Base-by-base conservation (phyloP, 331 rosid genomes). In the Spiraea crenata region DNA sequence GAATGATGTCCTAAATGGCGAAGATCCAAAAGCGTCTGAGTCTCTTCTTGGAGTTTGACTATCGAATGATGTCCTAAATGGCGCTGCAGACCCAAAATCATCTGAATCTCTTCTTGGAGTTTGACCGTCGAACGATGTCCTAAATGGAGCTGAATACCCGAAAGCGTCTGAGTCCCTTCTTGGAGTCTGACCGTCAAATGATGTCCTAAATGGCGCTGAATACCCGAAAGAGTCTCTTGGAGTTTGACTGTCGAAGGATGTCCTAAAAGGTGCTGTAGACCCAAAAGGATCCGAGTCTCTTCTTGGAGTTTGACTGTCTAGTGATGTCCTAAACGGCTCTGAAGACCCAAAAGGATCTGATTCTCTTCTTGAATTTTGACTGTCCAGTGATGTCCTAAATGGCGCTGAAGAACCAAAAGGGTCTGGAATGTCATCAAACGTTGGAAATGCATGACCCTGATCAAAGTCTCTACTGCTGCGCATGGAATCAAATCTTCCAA, bases 371-470 rank as follows among this genome's bases (percentile, higher is more conserved):
- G 92, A 85, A 56, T 89, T 87, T 81, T 87, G 92, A 82, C 73
- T 77, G 37, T 91, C 98, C n/a, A 90, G 71, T 60, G 93, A 87
- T 12, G 92, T 76, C 82, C 73, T 86, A 78, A 85, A 95, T 6
- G 96, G 93, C 69, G 82, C 96, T 5, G 88, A 63, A 5, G 96
- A 82, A 63, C 96, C 99, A 66, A 95, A 95, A 60, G 95, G 93
- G 73, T 86, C 96, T 1, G 97, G 80, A 37, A 70, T 70, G 75
- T 95, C 98, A 50, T 95, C 99, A 40, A 95, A 92, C 15, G 96
- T 72, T 73, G 96, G 87, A 81, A 91, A 89, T 51, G 96, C 90
- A 74, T 78, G 88, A 67, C 85, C 82, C 47, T 81, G 88, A 80
- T 89, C 95, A 42, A 78, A 85, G 77, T 95, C 98, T 47, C 42